Evolutionary conservation across 2,329 filamentous ascomycete genomes (phyloP).

Genomic region (Apiospora kogelbergensis): DNA sequence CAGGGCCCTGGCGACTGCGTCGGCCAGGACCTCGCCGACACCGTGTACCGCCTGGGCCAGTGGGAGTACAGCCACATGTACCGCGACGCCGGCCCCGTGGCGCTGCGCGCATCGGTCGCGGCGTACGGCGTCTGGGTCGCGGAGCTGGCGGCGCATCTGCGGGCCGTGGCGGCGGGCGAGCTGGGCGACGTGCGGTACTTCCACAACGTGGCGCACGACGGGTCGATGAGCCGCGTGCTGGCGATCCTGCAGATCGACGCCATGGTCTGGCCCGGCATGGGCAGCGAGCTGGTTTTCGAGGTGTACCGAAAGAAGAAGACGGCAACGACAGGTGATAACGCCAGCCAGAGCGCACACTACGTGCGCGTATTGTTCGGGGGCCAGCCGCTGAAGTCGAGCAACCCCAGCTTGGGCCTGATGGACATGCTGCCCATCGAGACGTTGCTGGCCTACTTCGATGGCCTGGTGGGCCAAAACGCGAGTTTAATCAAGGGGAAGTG

Average conservation of each 20-base stretch:
- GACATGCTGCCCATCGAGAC: conserved; percentile 69
- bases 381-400: conserved; percentile 64
- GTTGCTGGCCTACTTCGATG: conserved; percentile 70
- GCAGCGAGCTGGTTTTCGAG: conserved; percentile 76
- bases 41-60: conserved; percentile 73
- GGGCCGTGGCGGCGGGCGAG: conserved; percentile 46
- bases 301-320: conserved; percentile 53
- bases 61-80: conserved; percentile 82
- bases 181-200: conserved; percentile 49
- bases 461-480: conserved; percentile 58
- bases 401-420: conserved; percentile 64
- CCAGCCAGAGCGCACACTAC: conserved; percentile 40
- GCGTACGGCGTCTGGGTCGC: conserved; percentile 73
- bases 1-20: conserved; percentile 56
- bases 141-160: conserved; percentile 67
- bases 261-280: conserved; percentile 88
- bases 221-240: conserved; percentile 66
- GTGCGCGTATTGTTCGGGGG: conserved; percentile 73
- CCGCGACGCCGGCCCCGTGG: conserved; percentile 63
- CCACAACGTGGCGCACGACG: conserved; percentile 82
- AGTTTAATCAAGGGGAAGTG: conserved; percentile 40
- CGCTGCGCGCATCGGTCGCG: conserved; percentile 60
- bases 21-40: conserved; percentile 60
- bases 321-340: conserved; percentile 17
- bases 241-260: conserved; percentile 68